A percentile compares a stretch with the other conserved stretches of the same genome.
phyloP scores from a whole-genome alignment of 306 rosid species.

The Lathyrus oleraceus region DNA sequence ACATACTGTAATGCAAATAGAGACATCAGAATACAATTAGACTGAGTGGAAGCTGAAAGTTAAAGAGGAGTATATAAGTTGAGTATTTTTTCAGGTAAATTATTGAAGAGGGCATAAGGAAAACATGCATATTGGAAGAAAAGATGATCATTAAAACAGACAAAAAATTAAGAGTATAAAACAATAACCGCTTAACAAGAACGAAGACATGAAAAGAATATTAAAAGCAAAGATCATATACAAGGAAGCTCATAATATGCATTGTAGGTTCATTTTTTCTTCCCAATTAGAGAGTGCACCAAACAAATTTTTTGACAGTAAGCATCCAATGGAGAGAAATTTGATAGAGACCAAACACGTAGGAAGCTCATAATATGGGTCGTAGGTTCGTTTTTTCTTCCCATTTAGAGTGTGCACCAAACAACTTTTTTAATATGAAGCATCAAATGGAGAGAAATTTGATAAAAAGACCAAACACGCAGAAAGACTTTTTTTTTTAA shows the following conservation, averaged over 20 bases:
- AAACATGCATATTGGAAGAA: background rate
- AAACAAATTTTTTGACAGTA: conserved; percentile 7
- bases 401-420: conserved; percentile 12
- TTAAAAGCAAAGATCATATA: background rate
- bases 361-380: background rate
- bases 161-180: background rate
- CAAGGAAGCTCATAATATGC: conserved; percentile 15
- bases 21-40: conserved; percentile 26
- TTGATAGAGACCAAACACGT: background rate
- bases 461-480: background rate
- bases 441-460: background rate
- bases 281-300: background rate
- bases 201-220: background rate
- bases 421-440: conserved; percentile 12
- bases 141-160: background rate
- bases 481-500: background rate
- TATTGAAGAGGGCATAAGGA: background rate
- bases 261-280: background rate
- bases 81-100: background rate
- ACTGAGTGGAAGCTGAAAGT: conserved; percentile 15
- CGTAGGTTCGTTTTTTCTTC: too few species aligned
- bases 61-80: background rate
- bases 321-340: conserved; percentile 6
- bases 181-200: conserved; percentile 1
- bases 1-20: conserved; percentile 65